phyloP scores from a whole-genome alignment of 176 grass and related monocot genomes.

The maize (Zea mays) region Zm-B73-REFERENCE-NAM-5.0 NC_050100.1:15258501-15259000 shows the following conservation, averaged over 20 bases:
- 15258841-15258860: neutral
- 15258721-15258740: slow-evolving; percentile 53
- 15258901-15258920: slow-evolving; percentile 42
- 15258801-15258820: slow-evolving; percentile 32
- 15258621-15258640: slow-evolving; percentile 55
- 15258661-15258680: slow-evolving; percentile 20
- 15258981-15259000: slow-evolving; percentile 48
- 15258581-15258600: neutral
- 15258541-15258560: neutral
- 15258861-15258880: neutral
- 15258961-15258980: slow-evolving; percentile 38
- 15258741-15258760: slow-evolving; percentile 44
- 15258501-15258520: too few species aligned
- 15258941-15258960: slow-evolving; percentile 58
- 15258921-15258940: slow-evolving; percentile 43
- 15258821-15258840: neutral
- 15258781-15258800: slow-evolving; percentile 52
- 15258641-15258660: slow-evolving; percentile 30
- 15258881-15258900: slow-evolving; percentile 10
- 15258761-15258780: slow-evolving; percentile 60
- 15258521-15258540: too few species aligned
- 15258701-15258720: slow-evolving; percentile 63
- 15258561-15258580: neutral
- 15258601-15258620: slow-evolving; percentile 28
- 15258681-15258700: slow-evolving; percentile 49